phyloP scores from a whole-genome alignment of 768 basidiomycete species.

The Mycena epipterygia region DNA sequence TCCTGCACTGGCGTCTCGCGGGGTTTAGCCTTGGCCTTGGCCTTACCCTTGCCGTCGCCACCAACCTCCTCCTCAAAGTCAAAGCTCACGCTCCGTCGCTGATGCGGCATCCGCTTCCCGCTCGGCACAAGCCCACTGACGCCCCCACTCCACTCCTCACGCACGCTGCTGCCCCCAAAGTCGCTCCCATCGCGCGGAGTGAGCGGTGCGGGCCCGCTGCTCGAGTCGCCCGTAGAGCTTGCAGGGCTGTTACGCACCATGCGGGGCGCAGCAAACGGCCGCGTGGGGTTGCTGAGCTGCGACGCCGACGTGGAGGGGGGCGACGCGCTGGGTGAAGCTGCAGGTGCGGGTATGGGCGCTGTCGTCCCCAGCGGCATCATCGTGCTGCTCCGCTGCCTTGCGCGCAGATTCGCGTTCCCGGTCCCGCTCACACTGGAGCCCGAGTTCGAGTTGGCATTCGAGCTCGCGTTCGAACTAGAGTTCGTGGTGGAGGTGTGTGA shows the following conservation, averaged over 20 bases:
- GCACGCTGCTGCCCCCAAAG: slow-evolving; percentile 45
- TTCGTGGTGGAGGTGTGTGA: not conserved
- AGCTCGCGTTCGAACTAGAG: not conserved
- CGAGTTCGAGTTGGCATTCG: not conserved
- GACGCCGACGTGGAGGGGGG: too few relatives aligned
- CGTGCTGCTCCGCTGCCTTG: slow-evolving; percentile 55
- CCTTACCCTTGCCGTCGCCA: slow-evolving; percentile 46
- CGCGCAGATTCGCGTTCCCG: not conserved
- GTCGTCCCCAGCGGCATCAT: slow-evolving; percentile 47
- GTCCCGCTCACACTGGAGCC: not conserved
- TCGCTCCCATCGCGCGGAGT: slow-evolving; percentile 89
- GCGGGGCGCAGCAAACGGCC: slow-evolving; percentile 66
- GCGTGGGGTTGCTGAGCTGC: slow-evolving; percentile 48
- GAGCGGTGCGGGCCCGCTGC: slow-evolving; percentile 79
- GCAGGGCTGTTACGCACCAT: slow-evolving; percentile 76
- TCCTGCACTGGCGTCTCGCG: slow-evolving; percentile 54
- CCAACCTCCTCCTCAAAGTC: slow-evolving; percentile 72
- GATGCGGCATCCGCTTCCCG: slow-evolving; percentile 51
- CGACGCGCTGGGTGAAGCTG: too few relatives aligned
- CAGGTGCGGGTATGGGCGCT: too few relatives aligned
- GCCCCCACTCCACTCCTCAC: slow-evolving; percentile 49
- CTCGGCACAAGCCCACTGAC: slow-evolving; percentile 48
- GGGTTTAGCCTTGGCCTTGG: slow-evolving; percentile 40
- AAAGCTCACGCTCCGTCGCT: slow-evolving; percentile 79
- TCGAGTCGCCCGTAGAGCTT: slow-evolving; percentile 89